These are phyloP conservation scores for Favolaschia claudopus DNA, from an alignment of 768 basidiomycete genomes.

Conservation along the genomic window DNA sequence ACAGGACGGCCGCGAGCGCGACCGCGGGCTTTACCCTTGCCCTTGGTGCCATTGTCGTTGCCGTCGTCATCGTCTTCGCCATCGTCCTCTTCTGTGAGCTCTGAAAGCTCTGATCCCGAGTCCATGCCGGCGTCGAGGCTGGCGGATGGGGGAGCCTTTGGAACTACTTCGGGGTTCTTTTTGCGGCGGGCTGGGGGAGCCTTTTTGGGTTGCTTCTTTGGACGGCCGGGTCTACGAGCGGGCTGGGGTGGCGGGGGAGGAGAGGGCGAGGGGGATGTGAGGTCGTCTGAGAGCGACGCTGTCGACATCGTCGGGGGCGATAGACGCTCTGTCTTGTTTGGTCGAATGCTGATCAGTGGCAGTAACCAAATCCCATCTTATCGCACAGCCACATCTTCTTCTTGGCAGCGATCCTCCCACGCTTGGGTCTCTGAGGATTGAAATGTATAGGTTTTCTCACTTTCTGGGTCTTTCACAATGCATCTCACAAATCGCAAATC, in stretches of 20 bases:
- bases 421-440: too few species aligned
- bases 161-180: not conserved
- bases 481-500: too few species aligned
- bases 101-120: conserved; percentile 79
- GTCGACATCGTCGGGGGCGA: not conserved
- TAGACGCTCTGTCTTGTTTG: not conserved
- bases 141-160: conserved; percentile 26
- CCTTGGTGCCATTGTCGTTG: conserved; percentile 33
- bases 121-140: conserved; percentile 52
- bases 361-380: conserved; percentile 14
- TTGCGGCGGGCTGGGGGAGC: conserved; percentile 1
- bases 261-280: conserved; percentile 10
- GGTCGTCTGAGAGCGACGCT: conserved; percentile 20
- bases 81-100: conserved; percentile 84
- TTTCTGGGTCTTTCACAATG: too few species aligned
- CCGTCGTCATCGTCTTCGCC: conserved; percentile 40
- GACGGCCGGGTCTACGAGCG: conserved; percentile 14
- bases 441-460: too few species aligned
- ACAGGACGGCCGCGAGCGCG: conserved; percentile 17
- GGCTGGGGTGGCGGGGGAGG: conserved; percentile 6
- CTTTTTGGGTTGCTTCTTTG: conserved; percentile 19
- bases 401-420: too few species aligned
- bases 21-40: conserved; percentile 35
- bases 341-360: not conserved
- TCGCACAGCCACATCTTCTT: too few species aligned